Evolutionary conservation across 805 yeast genomes (phyloP).

Genomic region (Lachancea fermentati): DNA sequence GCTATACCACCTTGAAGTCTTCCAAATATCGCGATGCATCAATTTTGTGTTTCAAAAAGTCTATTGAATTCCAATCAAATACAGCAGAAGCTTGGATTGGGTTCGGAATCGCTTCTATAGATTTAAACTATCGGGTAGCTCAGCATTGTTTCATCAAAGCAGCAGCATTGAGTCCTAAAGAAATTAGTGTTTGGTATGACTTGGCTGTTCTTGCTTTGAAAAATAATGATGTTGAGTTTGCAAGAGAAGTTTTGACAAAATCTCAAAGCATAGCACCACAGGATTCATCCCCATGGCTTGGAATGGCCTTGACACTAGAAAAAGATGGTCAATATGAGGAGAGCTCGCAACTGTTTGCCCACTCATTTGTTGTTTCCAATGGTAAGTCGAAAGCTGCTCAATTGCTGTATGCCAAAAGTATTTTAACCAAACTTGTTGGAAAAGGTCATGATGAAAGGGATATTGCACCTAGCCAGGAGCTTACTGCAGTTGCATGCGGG

Average conservation of each 20-base stretch:
- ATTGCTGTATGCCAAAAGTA: constrained; percentile 60
- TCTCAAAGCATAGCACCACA: constrained; percentile 83
- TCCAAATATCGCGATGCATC: constrained; percentile 43
- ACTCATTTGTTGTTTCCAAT: constrained; percentile 71
- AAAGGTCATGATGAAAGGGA: constrained; percentile 45
- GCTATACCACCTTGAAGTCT: constrained; percentile 33
- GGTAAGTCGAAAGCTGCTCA: constrained; percentile 68
- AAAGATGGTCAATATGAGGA: constrained; percentile 42
- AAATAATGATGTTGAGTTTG: constrained; percentile 63
- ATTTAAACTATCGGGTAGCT: constrained; percentile 61
- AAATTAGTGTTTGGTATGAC: constrained; percentile 71
- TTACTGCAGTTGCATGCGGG: constrained; percentile 62
- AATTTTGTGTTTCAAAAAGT: constrained; percentile 51
- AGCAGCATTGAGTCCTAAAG: constrained; percentile 58
- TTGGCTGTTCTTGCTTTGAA: constrained; percentile 71
- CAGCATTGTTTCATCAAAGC: constrained; percentile 94
- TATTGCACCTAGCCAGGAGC: constrained; percentile 55
- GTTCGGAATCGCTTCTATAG: constrained; percentile 68
- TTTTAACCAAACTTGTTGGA: constrained; percentile 43
- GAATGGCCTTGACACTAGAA: constrained; percentile 63
- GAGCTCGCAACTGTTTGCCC: constrained; percentile 63
- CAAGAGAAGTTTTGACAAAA: constrained; percentile 63
- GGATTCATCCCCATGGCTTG: constrained; percentile 73
- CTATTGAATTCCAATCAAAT: constrained; percentile 65
- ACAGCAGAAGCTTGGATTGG: constrained; percentile 76